A percentile compares a stretch with the other conserved stretches of the same genome.
These are phyloP conservation scores for Fibroporia radiculosa DNA, from an alignment of 768 basidiomycete species.

Conservation along the genomic window DNA sequence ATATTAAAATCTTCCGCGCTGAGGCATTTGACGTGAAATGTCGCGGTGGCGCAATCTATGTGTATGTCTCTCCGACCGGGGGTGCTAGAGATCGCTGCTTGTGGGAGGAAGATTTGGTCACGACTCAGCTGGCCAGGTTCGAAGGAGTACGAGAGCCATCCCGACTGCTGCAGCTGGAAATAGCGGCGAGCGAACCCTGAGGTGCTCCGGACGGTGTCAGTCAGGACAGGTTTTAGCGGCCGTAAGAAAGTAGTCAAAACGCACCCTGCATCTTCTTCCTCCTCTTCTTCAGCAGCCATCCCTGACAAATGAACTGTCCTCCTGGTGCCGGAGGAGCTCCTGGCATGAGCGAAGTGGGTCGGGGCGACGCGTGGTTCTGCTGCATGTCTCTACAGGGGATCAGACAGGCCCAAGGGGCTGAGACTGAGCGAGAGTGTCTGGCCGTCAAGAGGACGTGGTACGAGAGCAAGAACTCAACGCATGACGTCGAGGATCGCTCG, in stretches of 20 bases:
- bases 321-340: constrained; percentile 1
- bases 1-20: constrained; percentile 57
- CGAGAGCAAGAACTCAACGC: too few relatives aligned
- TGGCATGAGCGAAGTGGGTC: not conserved
- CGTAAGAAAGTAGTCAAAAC: constrained; percentile 1
- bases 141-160: constrained; percentile 68
- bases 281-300: constrained; percentile 84
- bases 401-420: too few relatives aligned
- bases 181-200: constrained; percentile 81
- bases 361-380: not conserved
- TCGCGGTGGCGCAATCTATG: constrained; percentile 66
- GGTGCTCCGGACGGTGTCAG: not conserved
- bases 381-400: too few relatives aligned
- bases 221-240: not conserved
- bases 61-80: constrained; percentile 75
- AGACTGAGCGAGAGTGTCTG: too few relatives aligned
- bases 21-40: constrained; percentile 80
- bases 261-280: constrained; percentile 84
- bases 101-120: constrained; percentile 54
- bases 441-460: too few relatives aligned
- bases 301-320: constrained; percentile 40
- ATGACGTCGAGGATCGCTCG: too few relatives aligned
- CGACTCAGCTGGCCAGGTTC: constrained; percentile 64
- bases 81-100: constrained; percentile 72
- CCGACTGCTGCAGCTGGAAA: constrained; percentile 62